phyloP scores from a whole-genome alignment of 306 rosid genomes.

The Inga leiocalycina region DNA sequence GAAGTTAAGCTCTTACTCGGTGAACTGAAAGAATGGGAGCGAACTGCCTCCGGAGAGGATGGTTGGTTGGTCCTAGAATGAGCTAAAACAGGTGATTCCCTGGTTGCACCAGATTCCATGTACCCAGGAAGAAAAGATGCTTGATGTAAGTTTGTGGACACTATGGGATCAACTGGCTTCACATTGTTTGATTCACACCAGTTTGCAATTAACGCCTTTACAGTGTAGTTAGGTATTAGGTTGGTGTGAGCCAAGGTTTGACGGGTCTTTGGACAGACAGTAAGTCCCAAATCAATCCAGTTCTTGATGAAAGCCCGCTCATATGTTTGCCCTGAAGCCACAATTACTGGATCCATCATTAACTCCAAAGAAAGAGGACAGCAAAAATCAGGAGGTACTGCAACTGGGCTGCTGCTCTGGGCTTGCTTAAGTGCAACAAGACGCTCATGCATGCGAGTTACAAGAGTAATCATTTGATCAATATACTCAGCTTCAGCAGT shows the following conservation, averaged over 20 bases:
- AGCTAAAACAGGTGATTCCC: slow-evolving; percentile 59
- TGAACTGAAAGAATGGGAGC: slow-evolving; percentile 59
- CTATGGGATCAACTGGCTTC: slow-evolving; percentile 68
- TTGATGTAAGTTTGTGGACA: slow-evolving; percentile 53
- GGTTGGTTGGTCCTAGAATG: slow-evolving; percentile 63
- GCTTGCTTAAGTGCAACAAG: slow-evolving; percentile 68
- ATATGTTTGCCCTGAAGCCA: slow-evolving; percentile 98
- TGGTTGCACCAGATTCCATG: slow-evolving; percentile 57
- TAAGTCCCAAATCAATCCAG: slow-evolving; percentile 92
- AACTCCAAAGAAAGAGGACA: slow-evolving; percentile 98
- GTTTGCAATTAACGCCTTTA: slow-evolving; percentile 84
- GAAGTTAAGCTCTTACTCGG: slow-evolving; percentile 55
- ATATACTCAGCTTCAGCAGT: slow-evolving; percentile 74
- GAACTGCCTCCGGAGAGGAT: slow-evolving; percentile 64
- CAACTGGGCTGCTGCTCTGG: slow-evolving; percentile 69
- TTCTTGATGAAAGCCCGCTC: slow-evolving; percentile 86
- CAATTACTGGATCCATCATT: slow-evolving; percentile 98
- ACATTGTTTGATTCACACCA: slow-evolving; percentile 94
- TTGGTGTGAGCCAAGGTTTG: slow-evolving; percentile 83
- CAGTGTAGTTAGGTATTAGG: slow-evolving; percentile 81
- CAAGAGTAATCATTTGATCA: slow-evolving; percentile 69
- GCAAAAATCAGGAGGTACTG: slow-evolving; percentile 89
- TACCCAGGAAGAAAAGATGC: slow-evolving; percentile 61
- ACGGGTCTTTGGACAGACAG: slow-evolving; percentile 96
- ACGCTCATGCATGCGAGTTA: slow-evolving; percentile 65